Evolutionary conservation across 352 stramenopile species (phyloP), one percentile per base, ranked within the genome.

Genomic region (Phytophthora palmivora): DNA sequence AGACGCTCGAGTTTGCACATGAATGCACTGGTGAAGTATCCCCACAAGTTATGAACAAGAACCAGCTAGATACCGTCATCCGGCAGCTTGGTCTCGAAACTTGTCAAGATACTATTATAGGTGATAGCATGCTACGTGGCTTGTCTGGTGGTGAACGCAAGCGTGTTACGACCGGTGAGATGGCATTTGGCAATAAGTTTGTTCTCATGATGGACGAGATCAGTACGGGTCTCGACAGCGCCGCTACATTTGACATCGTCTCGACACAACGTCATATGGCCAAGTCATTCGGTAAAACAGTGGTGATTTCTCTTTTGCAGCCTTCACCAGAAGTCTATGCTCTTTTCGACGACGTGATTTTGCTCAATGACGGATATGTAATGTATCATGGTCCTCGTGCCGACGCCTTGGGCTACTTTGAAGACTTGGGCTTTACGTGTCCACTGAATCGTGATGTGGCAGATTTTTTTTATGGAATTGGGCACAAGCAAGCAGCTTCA

Each of bases 261-360:
- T 63, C 47, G 36, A 86, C 76, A 39, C 45, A 90, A 24, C 69
- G 79, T 19, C 69, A 69, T n/a, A 57, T 68, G 9, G 43, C 51
- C 22, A 50, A 52, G 36, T 52, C 55, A 6, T 36, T 57, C 28
- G 43, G 39, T 10, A 62, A 63, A 16, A 85, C 74, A 5, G 18
- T 69, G 14, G 70, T 88, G 1, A 72, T 96, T 11, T 76, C 82
- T 2, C 63, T 97, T 24, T 58, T 96, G 15, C 72, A 98, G 58
- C 91, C 91, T 44, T 71, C 91, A 11, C 93, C 92, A 2, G 91
- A 98, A 72, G 89, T 94, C 4, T 91, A 93, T 33, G 78, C 81
- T 10, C 66, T 97, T 21, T 98, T 98, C n/a, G 56, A 58, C 46
- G 52, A 8, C 14, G 10, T 64, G 12, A 16, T 64, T 3, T n/a